Evolutionary conservation across 768 basidiomycete genomes (phyloP).

Genomic region (Agaricus bisporus): DNA sequence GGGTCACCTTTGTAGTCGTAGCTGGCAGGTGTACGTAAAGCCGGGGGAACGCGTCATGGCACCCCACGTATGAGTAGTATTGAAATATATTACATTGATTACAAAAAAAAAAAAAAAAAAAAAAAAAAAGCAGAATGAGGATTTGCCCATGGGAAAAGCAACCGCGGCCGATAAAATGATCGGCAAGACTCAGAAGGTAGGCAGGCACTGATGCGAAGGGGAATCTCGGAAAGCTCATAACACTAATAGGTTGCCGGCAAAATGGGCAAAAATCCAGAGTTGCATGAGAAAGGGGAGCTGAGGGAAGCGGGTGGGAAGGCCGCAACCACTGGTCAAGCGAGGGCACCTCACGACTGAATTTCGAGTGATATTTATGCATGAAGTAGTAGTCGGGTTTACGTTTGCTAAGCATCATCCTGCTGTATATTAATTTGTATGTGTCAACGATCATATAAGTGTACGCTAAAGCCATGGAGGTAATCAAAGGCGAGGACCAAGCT

Average conservation of each 20-base stretch:
- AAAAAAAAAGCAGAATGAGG: slow-evolving; percentile 14
- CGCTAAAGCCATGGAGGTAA: no score
- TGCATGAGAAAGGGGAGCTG: slow-evolving; percentile 53
- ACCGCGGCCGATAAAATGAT: slow-evolving; percentile 45
- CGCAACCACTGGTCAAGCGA: slow-evolving; percentile 32
- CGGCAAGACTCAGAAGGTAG: slow-evolving; percentile 54
- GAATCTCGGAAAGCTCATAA: not conserved
- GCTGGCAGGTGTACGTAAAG: no score
- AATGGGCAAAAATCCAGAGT: slow-evolving; percentile 34
- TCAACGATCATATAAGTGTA: no score
- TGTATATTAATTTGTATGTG: not conserved
- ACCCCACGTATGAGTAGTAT: no score
- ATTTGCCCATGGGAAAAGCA: slow-evolving; percentile 34
- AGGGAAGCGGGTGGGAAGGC: slow-evolving; percentile 42
- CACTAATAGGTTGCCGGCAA: slow-evolving; percentile 35
- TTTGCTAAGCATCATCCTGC: no score
- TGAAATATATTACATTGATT: no score
- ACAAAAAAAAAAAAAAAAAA: no score
- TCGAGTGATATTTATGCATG: no score
- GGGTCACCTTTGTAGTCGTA: no score
- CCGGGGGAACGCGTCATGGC: no score
- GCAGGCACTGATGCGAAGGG: not conserved
- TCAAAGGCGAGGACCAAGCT: no score
- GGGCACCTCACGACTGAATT: slow-evolving; percentile 14
- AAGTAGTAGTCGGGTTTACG: no score